A percentile compares a stretch with the other conserved stretches of the same genome.
Evolutionary conservation across 164 flowering plant species (phyloP).

Genomic region (Liriodendron chinense): DNA sequence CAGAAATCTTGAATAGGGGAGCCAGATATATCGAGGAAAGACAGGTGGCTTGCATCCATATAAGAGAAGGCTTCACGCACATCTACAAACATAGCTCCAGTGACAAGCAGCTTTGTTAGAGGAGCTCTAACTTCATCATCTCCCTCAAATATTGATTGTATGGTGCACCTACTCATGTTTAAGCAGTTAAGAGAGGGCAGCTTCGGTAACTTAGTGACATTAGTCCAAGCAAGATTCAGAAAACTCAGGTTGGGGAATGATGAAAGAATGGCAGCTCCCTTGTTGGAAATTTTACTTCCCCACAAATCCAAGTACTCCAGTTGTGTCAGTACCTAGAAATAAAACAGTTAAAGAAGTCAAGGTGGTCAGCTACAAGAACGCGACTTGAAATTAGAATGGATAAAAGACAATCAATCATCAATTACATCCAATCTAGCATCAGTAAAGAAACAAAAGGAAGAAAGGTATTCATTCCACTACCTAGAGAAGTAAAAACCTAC

Average conservation of each 20-base stretch:
- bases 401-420: background rate
- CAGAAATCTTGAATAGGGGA: constrained; percentile 45
- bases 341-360: constrained; percentile 4
- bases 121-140: constrained; percentile 31
- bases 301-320: constrained; percentile 77
- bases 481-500: background rate
- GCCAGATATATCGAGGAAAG: constrained; percentile 56
- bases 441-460: background rate
- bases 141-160: constrained; percentile 46
- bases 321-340: constrained; percentile 56
- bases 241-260: constrained; percentile 56
- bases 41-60: constrained; percentile 35
- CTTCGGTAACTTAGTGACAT: constrained; percentile 56
- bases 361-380: background rate
- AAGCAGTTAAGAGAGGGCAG: constrained; percentile 53
- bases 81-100: constrained; percentile 52
- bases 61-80: constrained; percentile 37
- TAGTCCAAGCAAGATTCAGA: constrained; percentile 91
- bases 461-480: background rate
- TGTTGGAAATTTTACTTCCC: constrained; percentile 78
- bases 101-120: constrained; percentile 44
- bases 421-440: background rate
- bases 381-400: background rate
- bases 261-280: constrained; percentile 48
- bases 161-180: constrained; percentile 78